Base-by-base conservation (phyloP, 495 filamentous ascomycete species). In the Neurospora sp. region DNA sequence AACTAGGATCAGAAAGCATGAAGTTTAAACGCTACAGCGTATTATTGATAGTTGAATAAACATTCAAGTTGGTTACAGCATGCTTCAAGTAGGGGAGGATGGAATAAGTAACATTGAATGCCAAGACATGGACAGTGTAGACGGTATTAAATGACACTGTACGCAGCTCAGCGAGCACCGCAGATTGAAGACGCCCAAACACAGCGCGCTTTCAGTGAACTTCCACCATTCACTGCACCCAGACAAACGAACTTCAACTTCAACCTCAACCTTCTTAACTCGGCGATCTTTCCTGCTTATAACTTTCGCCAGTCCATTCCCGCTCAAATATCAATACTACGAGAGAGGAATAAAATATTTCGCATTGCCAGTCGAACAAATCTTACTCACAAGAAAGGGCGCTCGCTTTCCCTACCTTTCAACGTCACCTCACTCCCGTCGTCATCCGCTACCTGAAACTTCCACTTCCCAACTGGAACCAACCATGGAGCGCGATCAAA, bases 401-500 rank as follows among this genome's bases (percentile, higher is more conserved):
- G 9, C 44, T 48, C 44, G n/a, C 44, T 48, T 48, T 46, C 0
- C 42, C 42, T 48, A 48, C n/a, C n/a, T n/a, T n/a, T 48, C n/a
- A 20, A 48, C n/a, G 0, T 48, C 44, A 20, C 42, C 42, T 46
- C 42, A 48, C 8, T 18, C n/a, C n/a, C n/a, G n/a, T n/a, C 42
- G 42, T n/a, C 18, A n/a, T n/a, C 44, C n/a, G n/a, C 18, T 9
- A 11, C 41, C 14, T n/a, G n/a, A 42, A 42, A 14, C 16, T 18
- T 3, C 41, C 16, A 39, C 39, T 39, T 11, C 39, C 3, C 39
- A 39, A n/a, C n/a, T n/a, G n/a, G n/a, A n/a, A n/a, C n/a, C n/a
- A n/a, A 46, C 18, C 18, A 73, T 73, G 72, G 59, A 69, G 20
- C 41, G 54, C 5, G 62, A 73, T n/a, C 72, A 71, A 38, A 39